Percentiles rank a stretch among this genome's conserved stretches.
Evolutionary conservation across 2,329 filamentous ascomycete genomes (phyloP).

Genomic region (Stemphylium lycopersici): DNA sequence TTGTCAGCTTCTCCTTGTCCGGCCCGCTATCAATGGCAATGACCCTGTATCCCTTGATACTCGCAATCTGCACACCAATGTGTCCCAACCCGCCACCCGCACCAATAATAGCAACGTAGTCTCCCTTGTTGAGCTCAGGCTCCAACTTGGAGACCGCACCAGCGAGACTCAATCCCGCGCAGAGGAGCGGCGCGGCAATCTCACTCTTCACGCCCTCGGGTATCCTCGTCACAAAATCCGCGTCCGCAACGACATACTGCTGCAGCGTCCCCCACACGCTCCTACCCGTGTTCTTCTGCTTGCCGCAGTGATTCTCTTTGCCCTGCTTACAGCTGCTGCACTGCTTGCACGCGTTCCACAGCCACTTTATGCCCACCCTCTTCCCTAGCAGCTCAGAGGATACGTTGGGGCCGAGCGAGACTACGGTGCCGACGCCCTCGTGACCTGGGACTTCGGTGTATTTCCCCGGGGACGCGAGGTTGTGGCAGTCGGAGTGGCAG

Average conservation of each 20-base stretch:
- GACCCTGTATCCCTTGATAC: conserved; percentile 82
- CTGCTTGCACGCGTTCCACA: conserved; percentile 51
- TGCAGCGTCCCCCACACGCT: conserved; percentile 47
- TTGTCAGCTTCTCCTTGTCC: conserved; percentile 75
- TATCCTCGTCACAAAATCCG: conserved; percentile 40
- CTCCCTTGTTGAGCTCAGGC: conserved; percentile 72
- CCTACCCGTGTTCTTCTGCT: conserved; percentile 52
- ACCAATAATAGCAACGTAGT: conserved; percentile 81
- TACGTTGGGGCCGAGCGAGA: conserved; percentile 43
- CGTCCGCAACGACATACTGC: conserved; percentile 44
- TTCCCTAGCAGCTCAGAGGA: conserved; percentile 37
- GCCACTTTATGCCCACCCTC: conserved; percentile 55
- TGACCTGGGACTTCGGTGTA: conserved; percentile 57
- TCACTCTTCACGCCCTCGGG: conserved; percentile 47
- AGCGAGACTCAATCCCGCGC: conserved; percentile 64
- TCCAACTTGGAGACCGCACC: conserved; percentile 85
- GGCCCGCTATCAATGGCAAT: conserved; percentile 84
- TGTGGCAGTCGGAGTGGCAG: conserved; percentile 57
- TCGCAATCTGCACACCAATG: conserved; percentile 78
- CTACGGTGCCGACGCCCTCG: conserved; percentile 54
- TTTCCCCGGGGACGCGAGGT: conserved; percentile 51
- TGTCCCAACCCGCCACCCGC: conserved; percentile 82
- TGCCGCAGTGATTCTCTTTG: conserved; percentile 51
- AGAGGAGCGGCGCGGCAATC: conserved; percentile 45
- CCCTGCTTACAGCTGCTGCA: conserved; percentile 48